phyloP scores from a whole-genome alignment of 2,329 filamentous ascomycete species.

The Pseudocercospora cruenta region DNA sequence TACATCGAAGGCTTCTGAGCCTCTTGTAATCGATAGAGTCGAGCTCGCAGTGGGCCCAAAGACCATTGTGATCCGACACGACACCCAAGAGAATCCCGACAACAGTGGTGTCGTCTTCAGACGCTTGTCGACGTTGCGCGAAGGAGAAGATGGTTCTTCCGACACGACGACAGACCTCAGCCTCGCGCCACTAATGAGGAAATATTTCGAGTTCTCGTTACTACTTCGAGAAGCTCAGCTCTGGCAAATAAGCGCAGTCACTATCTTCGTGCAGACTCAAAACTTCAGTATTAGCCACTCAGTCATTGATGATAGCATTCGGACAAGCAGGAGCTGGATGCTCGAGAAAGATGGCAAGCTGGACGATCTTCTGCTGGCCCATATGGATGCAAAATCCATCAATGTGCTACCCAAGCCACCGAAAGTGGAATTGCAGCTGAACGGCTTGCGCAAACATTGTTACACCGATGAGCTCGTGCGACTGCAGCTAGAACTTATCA shows the following conservation, averaged over 20 bases:
- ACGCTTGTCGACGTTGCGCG: constrained; percentile 10
- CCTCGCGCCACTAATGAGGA: constrained; percentile 14
- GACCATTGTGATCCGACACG: constrained; percentile 23
- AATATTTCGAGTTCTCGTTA: constrained; percentile 70
- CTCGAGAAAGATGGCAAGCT: constrained; percentile 20
- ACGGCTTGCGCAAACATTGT: constrained; percentile 69
- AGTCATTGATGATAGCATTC: constrained; percentile 44
- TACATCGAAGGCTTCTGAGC: constrained; percentile 35
- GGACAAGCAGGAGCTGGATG: constrained; percentile 20
- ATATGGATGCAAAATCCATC: constrained; percentile 59
- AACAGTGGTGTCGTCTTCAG: neutral
- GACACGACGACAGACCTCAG: constrained; percentile 20
- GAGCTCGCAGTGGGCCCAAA: constrained; percentile 26
- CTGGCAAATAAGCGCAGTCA: constrained; percentile 66
- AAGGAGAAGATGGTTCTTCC: constrained; percentile 21
- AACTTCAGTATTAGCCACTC: constrained; percentile 70
- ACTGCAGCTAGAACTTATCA: constrained; percentile 71
- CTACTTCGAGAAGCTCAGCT: constrained; percentile 82
- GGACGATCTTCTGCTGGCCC: constrained; percentile 31
- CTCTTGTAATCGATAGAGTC: constrained; percentile 27
- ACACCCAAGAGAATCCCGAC: neutral
- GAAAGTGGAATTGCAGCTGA: constrained; percentile 77
- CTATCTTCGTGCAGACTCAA: constrained; percentile 65
- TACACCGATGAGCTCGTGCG: constrained; percentile 80
- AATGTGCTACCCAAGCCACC: constrained; percentile 85